Percentiles rank a stretch among this genome's conserved stretches.
Evolutionary conservation across 192 early-diverging fungal species (phyloP).

Genomic region (Mortierella hygrophila): DNA sequence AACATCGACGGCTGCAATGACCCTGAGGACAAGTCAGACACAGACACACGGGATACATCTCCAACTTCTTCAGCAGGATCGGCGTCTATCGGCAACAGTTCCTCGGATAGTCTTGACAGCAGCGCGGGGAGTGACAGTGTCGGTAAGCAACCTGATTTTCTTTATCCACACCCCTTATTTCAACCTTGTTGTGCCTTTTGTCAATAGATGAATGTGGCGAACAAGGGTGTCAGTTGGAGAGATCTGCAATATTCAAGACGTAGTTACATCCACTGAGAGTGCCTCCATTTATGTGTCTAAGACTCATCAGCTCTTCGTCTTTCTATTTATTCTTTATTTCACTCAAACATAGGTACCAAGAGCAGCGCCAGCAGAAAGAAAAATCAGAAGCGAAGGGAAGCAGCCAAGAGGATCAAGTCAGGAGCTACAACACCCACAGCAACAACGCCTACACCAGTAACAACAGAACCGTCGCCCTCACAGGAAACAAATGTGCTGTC

Average conservation of each 20-base stretch:
- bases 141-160: neutral
- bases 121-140: neutral
- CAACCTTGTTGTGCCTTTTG: neutral
- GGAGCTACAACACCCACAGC: neutral
- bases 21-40: neutral
- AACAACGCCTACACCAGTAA: neutral
- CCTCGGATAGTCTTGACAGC: neutral
- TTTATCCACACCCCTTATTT: neutral
- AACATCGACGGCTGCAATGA: neutral
- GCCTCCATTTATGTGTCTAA: too few relatives aligned
- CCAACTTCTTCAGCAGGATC: neutral
- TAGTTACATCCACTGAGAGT: too few relatives aligned
- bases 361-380: slow-evolving; percentile 1
- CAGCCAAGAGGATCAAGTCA: neutral
- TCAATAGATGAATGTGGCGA: neutral
- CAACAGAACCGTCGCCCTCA: neutral
- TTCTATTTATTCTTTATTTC: neutral
- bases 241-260: neutral
- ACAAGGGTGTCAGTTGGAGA: neutral
- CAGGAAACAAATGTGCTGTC: neutral
- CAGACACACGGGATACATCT: neutral
- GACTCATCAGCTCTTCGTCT: neutral
- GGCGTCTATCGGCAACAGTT: neutral
- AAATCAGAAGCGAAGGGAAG: slow-evolving; percentile 19
- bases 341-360: neutral